A percentile compares a stretch with the other conserved stretches of the same genome.
These are phyloP conservation scores for Colletotrichum liaoningense DNA, from an alignment of 2,329 filamentous ascomycete genomes.

Conservation along the genomic window DNA sequence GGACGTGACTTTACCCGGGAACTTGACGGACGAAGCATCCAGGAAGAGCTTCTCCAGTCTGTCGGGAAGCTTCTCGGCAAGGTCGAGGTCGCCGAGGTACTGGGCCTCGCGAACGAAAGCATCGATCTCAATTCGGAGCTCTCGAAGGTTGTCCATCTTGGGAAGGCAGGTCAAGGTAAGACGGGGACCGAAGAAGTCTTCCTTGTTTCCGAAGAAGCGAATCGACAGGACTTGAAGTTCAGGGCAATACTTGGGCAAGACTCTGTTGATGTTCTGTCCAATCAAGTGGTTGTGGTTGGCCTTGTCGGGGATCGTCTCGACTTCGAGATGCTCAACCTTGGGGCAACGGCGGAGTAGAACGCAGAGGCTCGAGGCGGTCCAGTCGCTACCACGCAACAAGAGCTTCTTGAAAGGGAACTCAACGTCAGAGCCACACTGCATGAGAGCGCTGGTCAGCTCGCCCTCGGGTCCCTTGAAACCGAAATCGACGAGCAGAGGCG, in stretches of 20 bases:
- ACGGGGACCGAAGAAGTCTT: not conserved
- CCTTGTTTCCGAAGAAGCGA: not conserved
- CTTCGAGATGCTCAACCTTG: not conserved
- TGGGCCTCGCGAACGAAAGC: not conserved
- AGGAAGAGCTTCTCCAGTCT: slow-evolving; percentile 16
- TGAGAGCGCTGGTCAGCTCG: not conserved
- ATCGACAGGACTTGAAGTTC: slow-evolving; percentile 3
- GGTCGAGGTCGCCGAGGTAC: not conserved
- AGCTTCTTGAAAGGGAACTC: slow-evolving; percentile 7
- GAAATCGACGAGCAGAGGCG: not conserved
- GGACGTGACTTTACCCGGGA: not conserved
- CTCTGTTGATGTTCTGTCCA: slow-evolving; percentile 4
- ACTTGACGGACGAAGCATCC: slow-evolving; percentile 2
- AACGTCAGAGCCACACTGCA: not conserved
- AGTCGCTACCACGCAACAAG: not conserved
- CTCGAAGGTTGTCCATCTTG: slow-evolving; percentile 3
- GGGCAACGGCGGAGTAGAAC: slow-evolving; percentile 19
- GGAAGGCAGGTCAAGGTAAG: slow-evolving; percentile 13
- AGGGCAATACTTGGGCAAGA: slow-evolving; percentile 17
- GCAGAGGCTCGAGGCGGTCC: not conserved
- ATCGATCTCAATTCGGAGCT: slow-evolving; percentile 21
- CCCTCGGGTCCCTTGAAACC: not conserved
- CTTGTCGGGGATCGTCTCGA: not conserved
- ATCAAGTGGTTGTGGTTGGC: not conserved
- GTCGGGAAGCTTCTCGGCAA: not conserved